Evolutionary conservation across 192 early-diverging fungal genomes (phyloP).

Genomic region (Gaertneriomyces sp.): DNA sequence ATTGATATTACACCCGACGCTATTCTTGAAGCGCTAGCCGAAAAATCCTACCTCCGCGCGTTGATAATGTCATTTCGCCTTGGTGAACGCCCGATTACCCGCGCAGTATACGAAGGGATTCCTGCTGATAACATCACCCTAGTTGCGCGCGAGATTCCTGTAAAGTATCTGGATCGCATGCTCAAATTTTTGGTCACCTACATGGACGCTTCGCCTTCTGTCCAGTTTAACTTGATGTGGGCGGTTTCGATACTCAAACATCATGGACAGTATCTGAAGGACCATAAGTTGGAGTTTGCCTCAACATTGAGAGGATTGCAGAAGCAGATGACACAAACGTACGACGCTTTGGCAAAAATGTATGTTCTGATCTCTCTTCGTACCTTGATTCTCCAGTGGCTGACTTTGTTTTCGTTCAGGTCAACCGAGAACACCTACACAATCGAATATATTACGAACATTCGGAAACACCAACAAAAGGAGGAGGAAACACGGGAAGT

Average conservation of each 20-base stretch:
- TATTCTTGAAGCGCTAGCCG: conserved; percentile 65
- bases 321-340: conserved; percentile 49
- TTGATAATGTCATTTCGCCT: conserved; percentile 92
- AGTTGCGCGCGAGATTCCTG: conserved; percentile 76
- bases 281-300: conserved; percentile 44
- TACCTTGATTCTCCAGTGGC: neutral
- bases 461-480: conserved; percentile 7
- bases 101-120: conserved; percentile 73
- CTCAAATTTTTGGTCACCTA: conserved; percentile 76
- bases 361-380: conserved; percentile 37
- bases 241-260: conserved; percentile 65
- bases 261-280: conserved; percentile 60
- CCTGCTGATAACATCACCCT: conserved; percentile 68
- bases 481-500: conserved; percentile 11
- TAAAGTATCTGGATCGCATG: conserved; percentile 81
- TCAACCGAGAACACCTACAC: conserved; percentile 76
- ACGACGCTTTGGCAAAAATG: conserved; percentile 51
- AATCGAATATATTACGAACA: conserved; percentile 53
- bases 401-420: conserved; percentile 44
- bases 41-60: conserved; percentile 78
- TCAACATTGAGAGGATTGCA: conserved; percentile 68
- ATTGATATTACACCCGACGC: conserved; percentile 91
- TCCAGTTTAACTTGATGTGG: conserved; percentile 91
- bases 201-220: conserved; percentile 74
- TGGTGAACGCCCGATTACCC: conserved; percentile 77